These are phyloP conservation scores for Lactifluus pinguis DNA, from an alignment of 768 basidiomycete genomes.

Conservation along the genomic window DNA sequence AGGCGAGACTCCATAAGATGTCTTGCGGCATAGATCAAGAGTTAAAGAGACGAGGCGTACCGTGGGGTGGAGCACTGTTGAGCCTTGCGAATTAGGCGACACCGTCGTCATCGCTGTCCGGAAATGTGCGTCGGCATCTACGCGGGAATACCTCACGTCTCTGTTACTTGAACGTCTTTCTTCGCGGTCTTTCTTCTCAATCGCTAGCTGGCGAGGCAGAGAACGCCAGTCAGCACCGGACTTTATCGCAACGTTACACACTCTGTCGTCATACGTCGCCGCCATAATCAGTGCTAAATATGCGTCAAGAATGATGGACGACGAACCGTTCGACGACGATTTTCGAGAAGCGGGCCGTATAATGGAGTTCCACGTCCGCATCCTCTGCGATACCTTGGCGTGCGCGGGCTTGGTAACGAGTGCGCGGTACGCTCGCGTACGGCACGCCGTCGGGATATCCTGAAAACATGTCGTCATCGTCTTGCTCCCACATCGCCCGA, in stretches of 20 bases:
- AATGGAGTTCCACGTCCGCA: constrained; percentile 43
- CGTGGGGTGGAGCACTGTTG: constrained; percentile 36
- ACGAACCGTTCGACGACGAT: constrained; percentile 39
- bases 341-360: constrained; percentile 36
- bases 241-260: constrained; percentile 44
- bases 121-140: constrained; percentile 46
- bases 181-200: not conserved
- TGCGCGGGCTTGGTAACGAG: constrained; percentile 34
- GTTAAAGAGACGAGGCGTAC: constrained; percentile 24
- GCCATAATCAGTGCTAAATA: not conserved
- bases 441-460: constrained; percentile 39
- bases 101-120: constrained; percentile 54
- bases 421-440: constrained; percentile 38
- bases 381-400: constrained; percentile 24
- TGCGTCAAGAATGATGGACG: not conserved
- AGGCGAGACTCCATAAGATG: not conserved
- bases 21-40: not conserved
- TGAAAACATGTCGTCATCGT: constrained; percentile 22
- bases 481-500: constrained; percentile 1
- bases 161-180: not conserved
- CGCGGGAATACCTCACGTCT: constrained; percentile 40
- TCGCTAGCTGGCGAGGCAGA: not conserved
- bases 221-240: constrained; percentile 36
- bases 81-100: constrained; percentile 42
- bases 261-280: constrained; percentile 15